These are phyloP conservation scores for Neonectria ditissima DNA, from an alignment of 2,329 filamentous ascomycete species.

Conservation along the genomic window DNA sequence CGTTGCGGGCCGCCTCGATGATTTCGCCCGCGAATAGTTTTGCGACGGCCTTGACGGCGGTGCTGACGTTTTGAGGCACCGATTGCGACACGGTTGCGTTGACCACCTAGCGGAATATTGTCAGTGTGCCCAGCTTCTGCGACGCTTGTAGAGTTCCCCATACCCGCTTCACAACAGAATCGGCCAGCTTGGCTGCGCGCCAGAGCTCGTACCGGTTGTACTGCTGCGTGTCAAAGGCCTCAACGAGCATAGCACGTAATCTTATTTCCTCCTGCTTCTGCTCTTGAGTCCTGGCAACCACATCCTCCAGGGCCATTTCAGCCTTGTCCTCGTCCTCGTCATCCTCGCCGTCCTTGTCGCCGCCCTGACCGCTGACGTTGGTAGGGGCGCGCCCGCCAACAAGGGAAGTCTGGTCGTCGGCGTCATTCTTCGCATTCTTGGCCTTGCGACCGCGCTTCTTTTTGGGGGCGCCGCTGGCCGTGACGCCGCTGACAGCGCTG, in stretches of 20 bases:
- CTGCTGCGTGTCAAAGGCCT: constrained; percentile 74
- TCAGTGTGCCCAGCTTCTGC: constrained; percentile 21
- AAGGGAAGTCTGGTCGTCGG: constrained; percentile 58
- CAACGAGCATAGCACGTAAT: constrained; percentile 70
- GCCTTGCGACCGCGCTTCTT: constrained; percentile 73
- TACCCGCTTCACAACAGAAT: constrained; percentile 76
- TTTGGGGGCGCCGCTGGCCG: constrained; percentile 57
- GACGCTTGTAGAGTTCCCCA: constrained; percentile 39
- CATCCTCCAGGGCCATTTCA: constrained; percentile 68
- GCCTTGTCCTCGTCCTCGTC: constrained; percentile 69
- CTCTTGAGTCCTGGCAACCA: constrained; percentile 72
- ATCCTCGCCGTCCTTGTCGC: constrained; percentile 62
- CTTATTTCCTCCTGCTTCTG: constrained; percentile 73
- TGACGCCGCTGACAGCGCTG: constrained; percentile 64
- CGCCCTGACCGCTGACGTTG: constrained; percentile 58
- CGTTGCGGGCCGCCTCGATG: constrained; percentile 76
- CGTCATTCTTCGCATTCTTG: constrained; percentile 64
- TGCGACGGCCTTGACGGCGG: constrained; percentile 79
- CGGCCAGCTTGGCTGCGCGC: constrained; percentile 75
- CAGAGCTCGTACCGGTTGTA: constrained; percentile 78
- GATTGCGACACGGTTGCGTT: constrained; percentile 86
- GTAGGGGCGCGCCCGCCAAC: constrained; percentile 56
- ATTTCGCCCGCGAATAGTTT: constrained; percentile 84
- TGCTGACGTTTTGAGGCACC: constrained; percentile 77
- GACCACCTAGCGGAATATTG: constrained; percentile 65